Percentiles rank a stretch among this genome's conserved stretches.
These are phyloP conservation scores for Colletotrichum tropicale DNA, from an alignment of 2,329 filamentous ascomycete genomes.

Conservation along the genomic window DNA sequence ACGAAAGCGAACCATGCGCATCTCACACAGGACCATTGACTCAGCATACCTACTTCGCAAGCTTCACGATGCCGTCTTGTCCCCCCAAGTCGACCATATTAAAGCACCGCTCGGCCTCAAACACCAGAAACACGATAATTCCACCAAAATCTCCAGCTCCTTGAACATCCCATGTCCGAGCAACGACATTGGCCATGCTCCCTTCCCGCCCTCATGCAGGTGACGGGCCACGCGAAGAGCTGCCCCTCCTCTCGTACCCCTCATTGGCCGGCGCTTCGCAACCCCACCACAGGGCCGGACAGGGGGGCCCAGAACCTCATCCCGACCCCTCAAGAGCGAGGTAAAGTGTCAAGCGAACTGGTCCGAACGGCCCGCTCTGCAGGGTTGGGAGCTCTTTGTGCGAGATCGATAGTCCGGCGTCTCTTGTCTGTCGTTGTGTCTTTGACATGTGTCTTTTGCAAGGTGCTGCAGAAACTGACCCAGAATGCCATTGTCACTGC, in stretches of 20 bases:
- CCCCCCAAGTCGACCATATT: not conserved
- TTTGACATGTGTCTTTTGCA: not conserved
- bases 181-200: constrained; percentile 2
- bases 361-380: constrained; percentile 19
- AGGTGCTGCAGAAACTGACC: not conserved
- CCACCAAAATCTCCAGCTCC: not conserved
- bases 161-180: not conserved
- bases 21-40: not conserved
- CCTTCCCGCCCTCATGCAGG: constrained; percentile 8
- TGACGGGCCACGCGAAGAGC: constrained; percentile 5
- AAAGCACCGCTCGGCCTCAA: not conserved
- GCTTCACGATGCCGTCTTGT: not conserved
- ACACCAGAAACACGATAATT: not conserved
- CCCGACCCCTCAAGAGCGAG: not conserved
- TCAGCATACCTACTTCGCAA: not conserved
- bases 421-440: not conserved
- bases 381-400: not conserved
- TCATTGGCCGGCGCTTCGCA: constrained; percentile 18
- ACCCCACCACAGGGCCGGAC: not conserved
- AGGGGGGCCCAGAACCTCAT: not conserved
- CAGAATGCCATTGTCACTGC: not conserved
- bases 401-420: not conserved
- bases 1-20: not conserved
- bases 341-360: not conserved
- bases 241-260: not conserved